These are phyloP conservation scores for Filobasidium floriforme DNA, from an alignment of 768 basidiomycete species.

Conservation along the genomic window DNA sequence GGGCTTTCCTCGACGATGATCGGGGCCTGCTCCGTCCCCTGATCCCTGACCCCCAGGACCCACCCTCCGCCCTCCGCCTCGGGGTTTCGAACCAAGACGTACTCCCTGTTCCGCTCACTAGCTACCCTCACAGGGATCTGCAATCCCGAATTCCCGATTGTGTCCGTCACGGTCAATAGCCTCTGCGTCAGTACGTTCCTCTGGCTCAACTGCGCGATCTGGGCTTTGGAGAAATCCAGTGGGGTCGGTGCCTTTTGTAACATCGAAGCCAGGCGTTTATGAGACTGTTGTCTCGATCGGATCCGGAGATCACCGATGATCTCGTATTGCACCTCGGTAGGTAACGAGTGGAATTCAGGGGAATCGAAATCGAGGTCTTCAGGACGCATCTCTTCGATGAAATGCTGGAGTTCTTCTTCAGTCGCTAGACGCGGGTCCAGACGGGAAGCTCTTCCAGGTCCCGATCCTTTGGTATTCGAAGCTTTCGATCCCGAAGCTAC, in stretches of 20 bases:
- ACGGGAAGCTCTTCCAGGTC: slow-evolving; percentile 29
- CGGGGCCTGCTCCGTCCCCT: slow-evolving; percentile 74
- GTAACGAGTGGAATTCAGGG: slow-evolving; percentile 79
- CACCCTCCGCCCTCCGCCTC: slow-evolving; percentile 74
- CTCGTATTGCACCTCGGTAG: slow-evolving; percentile 95
- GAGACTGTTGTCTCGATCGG: slow-evolving; percentile 89
- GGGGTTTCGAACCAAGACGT: slow-evolving; percentile 88
- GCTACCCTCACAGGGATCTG: slow-evolving; percentile 90
- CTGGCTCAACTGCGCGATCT: slow-evolving; percentile 82
- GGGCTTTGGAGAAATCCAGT: slow-evolving; percentile 91
- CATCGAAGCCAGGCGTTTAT: slow-evolving; percentile 87
- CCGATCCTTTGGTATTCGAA: neutral
- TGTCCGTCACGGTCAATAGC: slow-evolving; percentile 81
- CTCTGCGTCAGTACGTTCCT: slow-evolving; percentile 89
- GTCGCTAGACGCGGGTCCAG: slow-evolving; percentile 92
- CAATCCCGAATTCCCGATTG: slow-evolving; percentile 72
- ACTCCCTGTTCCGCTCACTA: slow-evolving; percentile 87
- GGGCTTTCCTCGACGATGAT: slow-evolving; percentile 62
- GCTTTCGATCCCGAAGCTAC: slow-evolving; percentile 48
- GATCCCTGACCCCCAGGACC: slow-evolving; percentile 84
- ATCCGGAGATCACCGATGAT: slow-evolving; percentile 91
- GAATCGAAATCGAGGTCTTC: slow-evolving; percentile 91
- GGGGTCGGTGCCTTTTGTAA: slow-evolving; percentile 67
- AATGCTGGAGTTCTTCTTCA: slow-evolving; percentile 82
- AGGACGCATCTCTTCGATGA: slow-evolving; percentile 92